Evolutionary conservation across 2,329 filamentous ascomycete species (phyloP).

Genomic region (Fusarium ambrosium): DNA sequence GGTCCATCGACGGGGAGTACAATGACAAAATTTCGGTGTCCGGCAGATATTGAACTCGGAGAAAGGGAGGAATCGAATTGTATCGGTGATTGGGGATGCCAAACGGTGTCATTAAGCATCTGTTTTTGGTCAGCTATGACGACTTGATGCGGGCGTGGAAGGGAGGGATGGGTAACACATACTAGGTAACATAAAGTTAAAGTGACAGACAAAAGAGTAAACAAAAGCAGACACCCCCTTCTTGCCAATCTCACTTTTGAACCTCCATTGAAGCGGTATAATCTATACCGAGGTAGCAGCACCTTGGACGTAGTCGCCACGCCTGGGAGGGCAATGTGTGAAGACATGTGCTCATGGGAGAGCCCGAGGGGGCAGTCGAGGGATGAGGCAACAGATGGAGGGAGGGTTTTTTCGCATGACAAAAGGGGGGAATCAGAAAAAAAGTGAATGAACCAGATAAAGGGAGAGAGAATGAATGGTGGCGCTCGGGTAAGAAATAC

Average conservation of each 20-base stretch:
- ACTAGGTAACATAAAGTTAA: slow-evolving; percentile 35
- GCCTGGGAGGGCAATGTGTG: slow-evolving; percentile 31
- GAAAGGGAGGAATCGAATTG: slow-evolving; percentile 9
- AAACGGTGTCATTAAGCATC: slow-evolving; percentile 39
- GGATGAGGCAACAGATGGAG: background rate
- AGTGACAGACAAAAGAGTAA: slow-evolving; percentile 4
- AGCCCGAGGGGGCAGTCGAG: background rate
- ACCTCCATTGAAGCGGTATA: slow-evolving; percentile 19
- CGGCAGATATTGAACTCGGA: slow-evolving; percentile 23
- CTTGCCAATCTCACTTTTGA: slow-evolving; percentile 34
- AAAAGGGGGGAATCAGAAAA: background rate
- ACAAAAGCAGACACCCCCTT: slow-evolving; percentile 19
- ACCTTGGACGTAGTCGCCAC: background rate
- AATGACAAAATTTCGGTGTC: slow-evolving; percentile 43
- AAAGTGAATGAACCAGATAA: background rate
- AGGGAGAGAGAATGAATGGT: background rate
- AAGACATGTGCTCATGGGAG: slow-evolving; percentile 32
- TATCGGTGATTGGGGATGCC: slow-evolving; percentile 26
- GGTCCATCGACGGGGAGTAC: slow-evolving; percentile 44
- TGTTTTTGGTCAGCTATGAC: slow-evolving; percentile 19
- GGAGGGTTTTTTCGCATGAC: background rate
- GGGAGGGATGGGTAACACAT: background rate
- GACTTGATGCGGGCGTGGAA: background rate
- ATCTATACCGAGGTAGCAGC: slow-evolving; percentile 33
- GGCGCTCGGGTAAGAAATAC: background rate